Percentiles rank a stretch among this genome's conserved stretches.
Conservation (phyloP, 1,284 basidiomycete species). For the Leccinum ponderosum region DNA sequence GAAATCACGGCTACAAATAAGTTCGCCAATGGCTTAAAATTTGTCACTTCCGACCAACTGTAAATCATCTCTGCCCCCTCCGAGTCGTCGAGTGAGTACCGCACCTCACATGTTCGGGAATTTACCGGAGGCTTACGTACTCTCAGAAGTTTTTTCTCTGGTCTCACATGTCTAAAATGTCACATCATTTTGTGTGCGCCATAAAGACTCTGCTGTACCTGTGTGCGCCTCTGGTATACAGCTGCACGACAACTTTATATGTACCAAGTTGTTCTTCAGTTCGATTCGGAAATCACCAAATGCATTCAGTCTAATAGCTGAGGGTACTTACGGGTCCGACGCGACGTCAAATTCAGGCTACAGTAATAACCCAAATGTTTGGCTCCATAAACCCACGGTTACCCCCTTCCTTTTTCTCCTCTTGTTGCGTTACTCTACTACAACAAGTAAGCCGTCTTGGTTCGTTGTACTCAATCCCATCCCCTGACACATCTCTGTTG, state of each 20-base stretch:
- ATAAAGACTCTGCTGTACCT: background rate
- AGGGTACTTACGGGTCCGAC: slow-evolving; percentile 3
- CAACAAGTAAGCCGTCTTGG: slow-evolving; percentile 2
- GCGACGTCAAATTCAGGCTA: slow-evolving; percentile 2
- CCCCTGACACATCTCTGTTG: slow-evolving; percentile 9
- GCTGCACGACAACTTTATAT: slow-evolving; percentile 4
- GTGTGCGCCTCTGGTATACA: background rate
- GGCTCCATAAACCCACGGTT: background rate
- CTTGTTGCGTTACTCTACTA: background rate
- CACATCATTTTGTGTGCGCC: background rate
- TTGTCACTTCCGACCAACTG: too few species aligned
- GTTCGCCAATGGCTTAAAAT: slow-evolving; percentile 10
- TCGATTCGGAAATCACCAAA: slow-evolving; percentile 14
- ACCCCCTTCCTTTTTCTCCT: background rate
- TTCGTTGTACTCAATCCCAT: background rate
- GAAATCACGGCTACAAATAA: background rate
- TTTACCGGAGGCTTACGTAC: slow-evolving; percentile 15
- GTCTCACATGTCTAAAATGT: background rate
- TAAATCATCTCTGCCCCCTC: background rate
- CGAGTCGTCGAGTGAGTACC: background rate
- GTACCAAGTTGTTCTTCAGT: slow-evolving; percentile 2
- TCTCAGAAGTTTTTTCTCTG: background rate
- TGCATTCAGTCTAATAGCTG: background rate
- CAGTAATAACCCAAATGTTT: background rate
- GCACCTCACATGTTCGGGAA: background rate